phyloP scores from a whole-genome alignment of 306 rosid species.

The Ammopiptanthus mongolicus region DNA sequence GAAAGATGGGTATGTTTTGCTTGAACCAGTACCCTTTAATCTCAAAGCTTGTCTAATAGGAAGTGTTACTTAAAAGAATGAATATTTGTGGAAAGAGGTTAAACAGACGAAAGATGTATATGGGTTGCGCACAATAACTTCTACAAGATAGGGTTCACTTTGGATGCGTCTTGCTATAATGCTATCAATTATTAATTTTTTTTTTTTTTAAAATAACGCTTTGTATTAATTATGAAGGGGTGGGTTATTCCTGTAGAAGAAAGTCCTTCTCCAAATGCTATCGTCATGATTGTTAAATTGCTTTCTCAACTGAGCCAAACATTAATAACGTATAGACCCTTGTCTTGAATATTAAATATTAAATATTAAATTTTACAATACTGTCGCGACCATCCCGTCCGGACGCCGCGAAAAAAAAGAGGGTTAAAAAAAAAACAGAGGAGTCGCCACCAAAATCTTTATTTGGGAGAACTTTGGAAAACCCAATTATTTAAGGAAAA shows the following conservation, averaged over 20 bases:
- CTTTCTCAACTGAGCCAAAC: neutral
- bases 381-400: no score
- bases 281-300: neutral
- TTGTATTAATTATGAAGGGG: neutral
- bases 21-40: neutral
- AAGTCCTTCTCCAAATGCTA: neutral
- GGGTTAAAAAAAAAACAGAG: no score
- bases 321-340: neutral
- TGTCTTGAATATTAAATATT: neutral
- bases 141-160: neutral
- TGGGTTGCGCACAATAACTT: neutral
- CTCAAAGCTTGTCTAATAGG: neutral
- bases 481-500: no score
- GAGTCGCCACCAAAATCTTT: no score
- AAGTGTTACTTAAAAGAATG: neutral
- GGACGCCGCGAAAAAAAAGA: no score
- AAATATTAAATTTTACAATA: neutral
- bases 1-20: neutral
- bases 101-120: neutral
- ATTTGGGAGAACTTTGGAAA: no score
- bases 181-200: neutral
- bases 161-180: neutral
- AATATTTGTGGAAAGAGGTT: neutral
- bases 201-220: neutral
- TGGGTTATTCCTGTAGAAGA: neutral